Base-by-base conservation (phyloP, 2,329 filamentous ascomycete species). In the Pleurostoma richardsiae region DNA sequence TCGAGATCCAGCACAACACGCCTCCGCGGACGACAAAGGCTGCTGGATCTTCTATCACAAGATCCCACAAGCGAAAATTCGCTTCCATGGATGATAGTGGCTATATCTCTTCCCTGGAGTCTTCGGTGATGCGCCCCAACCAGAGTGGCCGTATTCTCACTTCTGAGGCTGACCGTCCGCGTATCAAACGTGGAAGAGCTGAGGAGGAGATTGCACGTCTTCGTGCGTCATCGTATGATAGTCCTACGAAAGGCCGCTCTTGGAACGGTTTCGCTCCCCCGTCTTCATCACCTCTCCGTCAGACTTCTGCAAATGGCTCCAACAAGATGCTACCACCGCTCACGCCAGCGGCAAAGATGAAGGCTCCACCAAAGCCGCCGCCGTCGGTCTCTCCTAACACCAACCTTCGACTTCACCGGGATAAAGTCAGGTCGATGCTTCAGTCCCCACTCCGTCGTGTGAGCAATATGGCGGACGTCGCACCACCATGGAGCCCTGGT, bases 171-270 rank as follows among this genome's bases (percentile, higher is more conserved):
- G 87, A 90, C 56, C 83, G 85, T n/a, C 86, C 86, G 43, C 80
- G 82, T 46, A 85, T 90, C 57, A 95, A 92, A 71, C 86, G 89
- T 50, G 92, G 92, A 30, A 86, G 92, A 51, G 94, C 94, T 11
- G 94, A 97, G 65, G 91, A 95, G 58, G 94, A 96, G 66, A 96
- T 99, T 72, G 88, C 88, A 41, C 88, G 92, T 39, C 85, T 97
- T 45, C 86, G 94, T 54, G 88, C 88, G 52, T 96, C 92, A 2
- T 96, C 90, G 2, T 92, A 91, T 58, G 91, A 96, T 59, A 97
- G 91, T 60, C 94, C 94, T 4, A 88, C 83, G 43, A 90, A 89
- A 69, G 68, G 71, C 56, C 77, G 83, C 39, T 76, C 79, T 10
- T 72, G 71, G 47, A 70, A 74, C 50, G 72, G 67, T 4, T 71